Evolutionary conservation across 116 monocot genomes (phyloP), one percentile per base, ranked within the genome.

Genomic region (Phalaenopsis hybrid): DNA sequence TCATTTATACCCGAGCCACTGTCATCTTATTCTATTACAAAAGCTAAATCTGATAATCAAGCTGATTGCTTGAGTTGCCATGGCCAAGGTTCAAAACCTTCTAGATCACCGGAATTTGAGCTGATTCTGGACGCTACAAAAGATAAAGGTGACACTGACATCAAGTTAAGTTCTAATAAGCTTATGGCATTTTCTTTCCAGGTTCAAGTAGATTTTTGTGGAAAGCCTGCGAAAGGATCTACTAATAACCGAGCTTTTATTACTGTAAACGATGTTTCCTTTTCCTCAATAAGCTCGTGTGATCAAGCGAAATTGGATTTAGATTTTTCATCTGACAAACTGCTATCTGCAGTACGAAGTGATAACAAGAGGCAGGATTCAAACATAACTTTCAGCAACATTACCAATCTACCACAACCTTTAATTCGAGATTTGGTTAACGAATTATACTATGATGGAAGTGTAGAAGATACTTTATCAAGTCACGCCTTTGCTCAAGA

Each of bases 381-480:
- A 41, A 75, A 31, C 52, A 44, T 84, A 58, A 67, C 81, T 20
- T 80, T 57, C 45, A 78, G 80, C 69, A 77, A 79, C 61, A 89
- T 80, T 77, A 81, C 81, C 49, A 82, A 81, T 81, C 61, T 81
- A 17, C 79, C 43, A 74, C 61, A 72, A 76, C 50, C 73, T n/a
- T 15, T 76, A 11, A 50, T 16, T 15, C 48, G 41, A 44, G 78
- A 69, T 74, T 55, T 20, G 16, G 81, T 52, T 69, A 59, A 44
- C 17, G 82, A 80, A 41, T 57, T 49, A 31, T 25, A 11, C 51
- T 37, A 68, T 63, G 90, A 86, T 33, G 74, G 73, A 76, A 90
- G 79, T 78, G 88, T 89, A 77, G 89, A 89, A 78, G 90, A 93
- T 79, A 89, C 86, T 72, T 74, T 86, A 48, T 89, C 91, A 72